These are phyloP conservation scores for Nevesoporus exiguus DNA, from an alignment of 768 basidiomycete species.

Conservation along the genomic window DNA sequence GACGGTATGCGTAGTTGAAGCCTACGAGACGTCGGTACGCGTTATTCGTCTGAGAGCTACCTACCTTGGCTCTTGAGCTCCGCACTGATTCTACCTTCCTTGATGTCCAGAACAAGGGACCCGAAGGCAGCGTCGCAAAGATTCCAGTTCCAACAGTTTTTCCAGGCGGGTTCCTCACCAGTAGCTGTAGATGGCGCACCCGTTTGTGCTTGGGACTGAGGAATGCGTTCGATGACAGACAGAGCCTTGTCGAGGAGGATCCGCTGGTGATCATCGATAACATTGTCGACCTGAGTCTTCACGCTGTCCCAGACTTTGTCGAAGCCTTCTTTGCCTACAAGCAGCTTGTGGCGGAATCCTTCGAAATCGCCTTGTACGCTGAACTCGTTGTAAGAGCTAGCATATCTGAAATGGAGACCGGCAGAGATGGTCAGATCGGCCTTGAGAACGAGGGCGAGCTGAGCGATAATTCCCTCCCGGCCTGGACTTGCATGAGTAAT, in stretches of 20 bases:
- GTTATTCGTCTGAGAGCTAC: conserved; percentile 15
- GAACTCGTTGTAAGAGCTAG: conserved; percentile 95
- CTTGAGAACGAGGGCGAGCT: conserved; percentile 86
- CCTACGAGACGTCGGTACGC: conserved; percentile 43
- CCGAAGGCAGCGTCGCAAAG: conserved; percentile 95
- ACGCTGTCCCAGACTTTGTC: conserved; percentile 95
- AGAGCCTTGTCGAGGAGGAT: conserved; percentile 87
- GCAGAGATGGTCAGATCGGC: conserved; percentile 93
- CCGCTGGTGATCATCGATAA: conserved; percentile 88
- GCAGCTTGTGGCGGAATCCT: conserved; percentile 78
- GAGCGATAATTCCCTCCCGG: conserved; percentile 87
- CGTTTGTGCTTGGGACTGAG: conserved; percentile 43
- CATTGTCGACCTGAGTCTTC: conserved; percentile 83
- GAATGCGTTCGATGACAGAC: conserved; percentile 78
- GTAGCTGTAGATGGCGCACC: conserved; percentile 45
- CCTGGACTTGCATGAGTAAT: conserved; percentile 91
- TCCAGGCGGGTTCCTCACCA: conserved; percentile 92
- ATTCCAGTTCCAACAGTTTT: conserved; percentile 99
- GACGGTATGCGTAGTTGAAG: conserved; percentile 94
- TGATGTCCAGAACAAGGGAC: conserved; percentile 80
- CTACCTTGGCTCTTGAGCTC: conserved; percentile 91
- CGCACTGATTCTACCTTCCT: conserved; percentile 87
- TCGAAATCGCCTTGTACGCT: conserved; percentile 89
- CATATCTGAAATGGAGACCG: conserved; percentile 96
- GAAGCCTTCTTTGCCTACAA: conserved; percentile 75